A percentile compares a stretch with the other conserved stretches of the same genome.
These are phyloP conservation scores for Sarocladiaceae sp. DNA, from an alignment of 2,329 filamentous ascomycete genomes.

Conservation along the genomic window DNA sequence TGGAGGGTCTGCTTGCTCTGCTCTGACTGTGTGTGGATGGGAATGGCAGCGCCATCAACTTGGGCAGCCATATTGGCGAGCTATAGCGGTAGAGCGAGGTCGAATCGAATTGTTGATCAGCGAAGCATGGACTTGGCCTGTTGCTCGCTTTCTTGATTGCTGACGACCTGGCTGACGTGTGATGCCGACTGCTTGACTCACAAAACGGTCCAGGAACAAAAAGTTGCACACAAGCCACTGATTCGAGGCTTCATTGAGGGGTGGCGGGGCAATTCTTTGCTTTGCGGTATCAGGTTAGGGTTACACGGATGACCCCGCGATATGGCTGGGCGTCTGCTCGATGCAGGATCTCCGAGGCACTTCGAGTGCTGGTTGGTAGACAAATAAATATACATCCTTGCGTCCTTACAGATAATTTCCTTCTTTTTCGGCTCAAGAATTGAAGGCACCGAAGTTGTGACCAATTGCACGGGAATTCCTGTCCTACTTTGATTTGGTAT, in stretches of 20 bases:
- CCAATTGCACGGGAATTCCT: too few relatives aligned
- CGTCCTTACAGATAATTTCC: too few relatives aligned
- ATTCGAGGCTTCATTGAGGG: neutral
- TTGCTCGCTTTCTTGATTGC: neutral
- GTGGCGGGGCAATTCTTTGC: conserved; percentile 9
- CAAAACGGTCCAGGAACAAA: neutral
- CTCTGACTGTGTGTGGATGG: conserved; percentile 5
- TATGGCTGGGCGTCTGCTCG: neutral
- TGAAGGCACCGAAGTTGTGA: too few relatives aligned
- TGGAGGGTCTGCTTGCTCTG: conserved; percentile 9
- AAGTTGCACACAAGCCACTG: neutral
- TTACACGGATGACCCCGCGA: neutral
- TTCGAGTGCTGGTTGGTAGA: too few relatives aligned
- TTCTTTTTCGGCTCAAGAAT: too few relatives aligned
- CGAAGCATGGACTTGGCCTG: neutral
- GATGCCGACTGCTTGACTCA: conserved; percentile 2
- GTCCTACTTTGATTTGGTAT: too few relatives aligned
- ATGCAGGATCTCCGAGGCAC: neutral
- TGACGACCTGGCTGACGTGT: neutral
- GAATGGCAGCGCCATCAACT: conserved; percentile 11
- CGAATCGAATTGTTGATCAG: neutral
- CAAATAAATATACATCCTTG: too few relatives aligned
- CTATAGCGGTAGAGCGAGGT: neutral
- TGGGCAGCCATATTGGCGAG: conserved; percentile 2
- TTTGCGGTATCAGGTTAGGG: neutral